A percentile compares a stretch with the other conserved stretches of the same genome.
These are phyloP conservation scores for Urostyla sp. DNA, from an alignment of 73 alveolate species.

Conservation along the genomic window DNA sequence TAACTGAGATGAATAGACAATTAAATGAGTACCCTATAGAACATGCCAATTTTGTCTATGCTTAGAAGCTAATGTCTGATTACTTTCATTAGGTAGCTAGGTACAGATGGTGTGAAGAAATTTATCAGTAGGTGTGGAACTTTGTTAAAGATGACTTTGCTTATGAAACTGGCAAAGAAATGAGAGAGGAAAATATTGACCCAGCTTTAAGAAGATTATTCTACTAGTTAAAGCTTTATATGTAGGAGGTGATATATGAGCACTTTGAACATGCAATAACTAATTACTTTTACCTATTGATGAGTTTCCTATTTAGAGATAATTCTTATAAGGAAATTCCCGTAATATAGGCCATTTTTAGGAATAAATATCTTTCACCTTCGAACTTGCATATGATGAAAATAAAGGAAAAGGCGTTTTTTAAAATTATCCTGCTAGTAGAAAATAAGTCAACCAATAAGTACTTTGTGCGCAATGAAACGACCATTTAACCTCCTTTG, in stretches of 20 bases:
- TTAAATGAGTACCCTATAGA: background rate
- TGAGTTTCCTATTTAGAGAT: slow-evolving; percentile 21
- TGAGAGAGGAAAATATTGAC: slow-evolving; percentile 13
- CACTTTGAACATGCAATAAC: slow-evolving; percentile 12
- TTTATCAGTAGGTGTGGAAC: slow-evolving; percentile 32
- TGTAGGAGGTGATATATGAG: slow-evolving; percentile 11
- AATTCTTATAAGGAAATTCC: background rate
- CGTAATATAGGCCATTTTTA: background rate
- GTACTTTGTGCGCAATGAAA: slow-evolving; percentile 2
- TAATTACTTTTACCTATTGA: background rate
- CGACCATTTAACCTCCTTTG: slow-evolving; percentile 2
- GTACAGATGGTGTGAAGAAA: slow-evolving; percentile 12
- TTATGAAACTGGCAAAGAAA: slow-evolving; percentile 26
- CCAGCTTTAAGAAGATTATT: slow-evolving; percentile 23
- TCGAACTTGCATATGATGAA: background rate
- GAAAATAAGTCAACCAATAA: slow-evolving; percentile 6
- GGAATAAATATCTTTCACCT: no score
- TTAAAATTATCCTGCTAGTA: background rate
- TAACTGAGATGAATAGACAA: background rate
- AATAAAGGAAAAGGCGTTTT: background rate
- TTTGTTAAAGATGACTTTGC: slow-evolving; percentile 36
- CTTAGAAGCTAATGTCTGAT: slow-evolving; percentile 3
- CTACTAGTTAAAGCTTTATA: slow-evolving; percentile 14
- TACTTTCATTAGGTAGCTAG: slow-evolving; percentile 27
- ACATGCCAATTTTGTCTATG: background rate